Percentiles rank a stretch among this genome's conserved stretches.
Conservation (phyloP, 495 filamentous ascomycete genomes). For the Podospora fimiseda region DNA sequence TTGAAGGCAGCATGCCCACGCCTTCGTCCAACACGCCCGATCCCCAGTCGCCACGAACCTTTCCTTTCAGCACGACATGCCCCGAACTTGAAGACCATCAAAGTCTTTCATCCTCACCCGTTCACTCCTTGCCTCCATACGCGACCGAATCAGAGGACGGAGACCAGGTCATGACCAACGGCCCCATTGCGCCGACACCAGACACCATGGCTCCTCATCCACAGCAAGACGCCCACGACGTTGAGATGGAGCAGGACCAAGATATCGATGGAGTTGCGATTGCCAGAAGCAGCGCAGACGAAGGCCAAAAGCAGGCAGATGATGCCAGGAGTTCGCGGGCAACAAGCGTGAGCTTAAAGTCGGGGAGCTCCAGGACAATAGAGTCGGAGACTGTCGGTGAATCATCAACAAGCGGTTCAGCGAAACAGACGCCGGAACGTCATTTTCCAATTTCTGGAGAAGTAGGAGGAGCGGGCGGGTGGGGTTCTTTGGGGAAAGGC, state of each 20-base stretch:
- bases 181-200: too few relatives aligned
- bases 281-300: too few relatives aligned
- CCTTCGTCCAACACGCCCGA: slow-evolving; percentile 39
- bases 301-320: too few relatives aligned
- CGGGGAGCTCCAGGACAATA: too few relatives aligned
- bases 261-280: too few relatives aligned
- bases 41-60: slow-evolving; percentile 32
- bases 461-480: slow-evolving; percentile 17
- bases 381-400: too few relatives aligned
- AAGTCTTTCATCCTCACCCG: slow-evolving; percentile 1
- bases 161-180: too few relatives aligned
- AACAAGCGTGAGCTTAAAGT: too few relatives aligned
- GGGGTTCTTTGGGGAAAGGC: slow-evolving; percentile 14
- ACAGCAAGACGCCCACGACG: too few relatives aligned
- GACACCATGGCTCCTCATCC: too few relatives aligned
- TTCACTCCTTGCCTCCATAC: slow-evolving; percentile 4
- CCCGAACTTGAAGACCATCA: slow-evolving; percentile 33
- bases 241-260: too few relatives aligned
- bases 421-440: slow-evolving; percentile 5
- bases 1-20: slow-evolving; percentile 41
- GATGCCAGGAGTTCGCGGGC: too few relatives aligned
- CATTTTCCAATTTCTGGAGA: slow-evolving; percentile 5
- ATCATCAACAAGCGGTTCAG: background rate
- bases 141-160: slow-evolving; percentile 8
- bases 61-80: slow-evolving; percentile 40